Conservation (phyloP, 2,329 filamentous ascomycete genomes). For the Fusarium dlaminii region DNA sequence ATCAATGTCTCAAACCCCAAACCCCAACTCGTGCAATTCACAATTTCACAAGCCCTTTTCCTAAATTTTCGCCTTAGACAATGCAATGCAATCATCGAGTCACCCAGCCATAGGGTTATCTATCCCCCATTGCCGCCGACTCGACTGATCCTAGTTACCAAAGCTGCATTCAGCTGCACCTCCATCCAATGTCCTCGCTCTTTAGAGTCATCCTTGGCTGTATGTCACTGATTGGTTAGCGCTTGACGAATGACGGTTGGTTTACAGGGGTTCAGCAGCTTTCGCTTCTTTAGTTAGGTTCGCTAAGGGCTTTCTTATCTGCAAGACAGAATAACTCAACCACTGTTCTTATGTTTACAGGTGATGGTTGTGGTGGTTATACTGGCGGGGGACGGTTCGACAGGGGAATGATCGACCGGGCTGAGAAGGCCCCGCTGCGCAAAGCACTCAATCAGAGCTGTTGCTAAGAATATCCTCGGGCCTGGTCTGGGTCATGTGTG, state of each 20-base stretch:
- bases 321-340: background rate
- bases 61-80: background rate
- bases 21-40: background rate
- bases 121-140: constrained; percentile 8
- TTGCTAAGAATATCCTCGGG: constrained; percentile 35
- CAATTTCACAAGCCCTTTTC: background rate
- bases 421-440: constrained; percentile 7
- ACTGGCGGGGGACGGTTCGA: background rate
- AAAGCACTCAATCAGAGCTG: constrained; percentile 16
- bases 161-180: constrained; percentile 24
- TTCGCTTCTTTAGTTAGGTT: constrained; percentile 17
- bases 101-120: background rate
- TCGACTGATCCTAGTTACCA: background rate
- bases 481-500: constrained; percentile 16
- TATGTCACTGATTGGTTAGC: constrained; percentile 16
- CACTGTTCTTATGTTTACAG: accelerated
- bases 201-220: constrained; percentile 15
- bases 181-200: constrained; percentile 13
- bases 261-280: constrained; percentile 16
- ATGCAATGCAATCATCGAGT: constrained; percentile 2
- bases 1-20: background rate
- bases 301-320: constrained; percentile 5
- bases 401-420: constrained; percentile 32
- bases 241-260: constrained; percentile 23
- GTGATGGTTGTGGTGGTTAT: background rate